Base-by-base conservation (phyloP, 139 green algal genomes). In the Micractinium sp. region DNA sequence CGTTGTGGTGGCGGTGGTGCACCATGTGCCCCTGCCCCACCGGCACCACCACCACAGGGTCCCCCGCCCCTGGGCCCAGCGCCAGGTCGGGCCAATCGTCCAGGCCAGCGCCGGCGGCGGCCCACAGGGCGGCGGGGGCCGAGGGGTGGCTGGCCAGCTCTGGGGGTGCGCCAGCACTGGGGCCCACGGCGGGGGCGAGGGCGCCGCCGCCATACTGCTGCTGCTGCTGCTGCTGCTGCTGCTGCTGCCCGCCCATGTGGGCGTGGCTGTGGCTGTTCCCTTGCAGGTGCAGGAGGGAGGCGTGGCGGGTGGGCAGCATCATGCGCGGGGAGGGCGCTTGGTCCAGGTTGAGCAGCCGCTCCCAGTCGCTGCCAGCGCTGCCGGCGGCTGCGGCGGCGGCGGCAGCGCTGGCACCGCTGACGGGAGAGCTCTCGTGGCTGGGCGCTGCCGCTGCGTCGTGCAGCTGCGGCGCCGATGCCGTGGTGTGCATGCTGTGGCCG, bases 91-190 rank as follows among this genome's bases (percentile, higher is more conserved):
- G 74, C 74, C 74, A 80, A 35, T 35, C 33, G 33, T 47, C 33
- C n/a, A 23, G 15, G 33, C 13, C 74, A 29, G 29, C 14, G 47
- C 41, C 27, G 29, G 14, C 53, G 0, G 39, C 27, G 23, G 25
- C 33, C 81, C 81, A 86, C 12, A 86, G 60, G 2, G 56, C 33
- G 56, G 81, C 56, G 31, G 81, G 81, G 16, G 81, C 81, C 19
- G 60, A 76, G 81, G 81, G 81, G 47, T 75, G 81, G 81, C 29
- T 76, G 81, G 56, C 56, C 56, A 86, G 56, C 13, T 36, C 31
- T 20, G n/a, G 33, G 41, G 35, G 33, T 29, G 14, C 33, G 60
- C 56, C 33, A 19, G 31, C 47, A 2, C 18, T 18, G 79, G 41
- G 29, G 47, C 3, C 31, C 36, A 35, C 4, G 76, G 36, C 38